Evolutionary conservation across 305 asterid species (phyloP), one percentile per base, ranked within the genome.

Genomic region (Rubia balearica): DNA sequence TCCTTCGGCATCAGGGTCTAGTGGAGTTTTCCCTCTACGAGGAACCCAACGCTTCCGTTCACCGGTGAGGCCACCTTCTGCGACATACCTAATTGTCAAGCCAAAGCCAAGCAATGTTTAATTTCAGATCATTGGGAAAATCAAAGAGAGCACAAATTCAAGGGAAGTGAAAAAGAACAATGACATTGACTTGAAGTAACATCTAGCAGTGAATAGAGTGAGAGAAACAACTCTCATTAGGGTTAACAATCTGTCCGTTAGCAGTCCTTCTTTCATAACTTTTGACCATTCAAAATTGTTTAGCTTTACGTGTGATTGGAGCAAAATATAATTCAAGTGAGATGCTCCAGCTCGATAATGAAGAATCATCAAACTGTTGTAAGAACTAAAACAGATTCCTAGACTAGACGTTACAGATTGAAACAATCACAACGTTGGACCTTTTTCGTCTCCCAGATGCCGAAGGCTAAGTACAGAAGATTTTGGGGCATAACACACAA

Each of bases 1-100:
- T 61, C 99, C 99, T 62, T 87, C 91, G 40, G 87, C 97, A 86
- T 94, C 98, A 67, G 98, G 99, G 79, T 94, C 99, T 75, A 94
- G 79, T 75, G 99, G 97, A 80, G 98, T 78, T 85, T 94, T 94
- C 69, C 99, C 99, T 81, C 91, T 81, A 71, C 95, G 96, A 70
- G 99, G 99, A 46, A 94, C 99, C 98, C 98, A 94, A 75, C 99
- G 81, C 77, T 89, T 94, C 77, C 99, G 95, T 48, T 88, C 96
- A 81, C 99, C 99, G 12, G 98, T 91, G 65, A 94, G 98, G 76
- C 99, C 99, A 74, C 99, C 99, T 83, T 94, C 99, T 51, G 83
- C 93, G 76, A 89, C 74, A 77, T 91, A 94, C 93, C 98, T 93
- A 87, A 79, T 75, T 76, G 42, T 74, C 65, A 67, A 48, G 73